A percentile compares a stretch with the other conserved stretches of the same genome.
phyloP scores from a whole-genome alignment of 129 eudicot species.

The Helichrysum umbraculigerum region DNA sequence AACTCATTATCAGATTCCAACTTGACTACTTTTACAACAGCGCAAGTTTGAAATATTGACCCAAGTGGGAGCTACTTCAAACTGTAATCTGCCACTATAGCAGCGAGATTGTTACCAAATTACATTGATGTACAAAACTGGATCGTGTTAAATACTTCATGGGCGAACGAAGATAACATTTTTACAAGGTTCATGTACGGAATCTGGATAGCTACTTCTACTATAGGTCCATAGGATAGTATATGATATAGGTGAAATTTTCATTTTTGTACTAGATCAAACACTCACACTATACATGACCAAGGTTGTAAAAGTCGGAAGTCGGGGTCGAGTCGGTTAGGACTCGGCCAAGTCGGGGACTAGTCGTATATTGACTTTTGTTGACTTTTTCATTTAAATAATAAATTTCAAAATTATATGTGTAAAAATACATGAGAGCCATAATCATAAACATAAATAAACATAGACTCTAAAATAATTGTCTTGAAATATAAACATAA shows the following conservation, averaged over 20 bases:
- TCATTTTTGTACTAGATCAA: neutral
- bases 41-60: neutral
- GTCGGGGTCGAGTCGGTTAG: too few relatives aligned
- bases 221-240: neutral
- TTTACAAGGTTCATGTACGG: neutral
- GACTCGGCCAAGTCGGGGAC: too few relatives aligned
- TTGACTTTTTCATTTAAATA: too few relatives aligned
- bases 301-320: too few relatives aligned
- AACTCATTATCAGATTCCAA: conserved; percentile 7
- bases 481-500: too few relatives aligned
- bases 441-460: too few relatives aligned
- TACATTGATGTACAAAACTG: neutral
- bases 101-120: neutral
- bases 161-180: neutral
- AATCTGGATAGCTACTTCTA: neutral
- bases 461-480: too few relatives aligned
- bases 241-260: neutral
- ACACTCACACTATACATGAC: neutral
- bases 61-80: neutral
- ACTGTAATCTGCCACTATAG: neutral
- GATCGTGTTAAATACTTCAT: neutral
- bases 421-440: too few relatives aligned
- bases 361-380: too few relatives aligned
- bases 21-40: neutral
- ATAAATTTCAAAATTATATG: too few relatives aligned